Evolutionary conservation across 2,329 filamentous ascomycete genomes (phyloP).

Genomic region (Alternaria consortialis): DNA sequence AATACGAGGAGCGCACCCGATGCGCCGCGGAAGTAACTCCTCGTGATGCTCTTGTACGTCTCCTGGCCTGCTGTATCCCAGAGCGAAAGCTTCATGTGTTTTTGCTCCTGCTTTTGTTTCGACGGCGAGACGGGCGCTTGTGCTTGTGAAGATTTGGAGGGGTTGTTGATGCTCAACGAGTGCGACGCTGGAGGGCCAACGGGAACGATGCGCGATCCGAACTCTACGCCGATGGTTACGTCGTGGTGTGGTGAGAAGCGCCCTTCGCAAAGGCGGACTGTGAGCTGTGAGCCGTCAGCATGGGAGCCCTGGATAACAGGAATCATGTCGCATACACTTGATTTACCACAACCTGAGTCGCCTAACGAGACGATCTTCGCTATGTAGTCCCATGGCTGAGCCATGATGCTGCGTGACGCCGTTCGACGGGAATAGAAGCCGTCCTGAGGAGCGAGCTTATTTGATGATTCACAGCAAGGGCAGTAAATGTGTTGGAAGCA

Average conservation of each 20-base stretch:
- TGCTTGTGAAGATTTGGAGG: conserved; percentile 34
- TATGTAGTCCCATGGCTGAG: conserved; percentile 94
- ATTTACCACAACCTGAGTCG: conserved; percentile 96
- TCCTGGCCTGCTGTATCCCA: conserved; percentile 98
- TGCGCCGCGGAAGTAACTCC: conserved; percentile 90
- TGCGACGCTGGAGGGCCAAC: conserved; percentile 82
- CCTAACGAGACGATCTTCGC: conserved; percentile 98
- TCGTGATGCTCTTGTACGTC: conserved; percentile 95
- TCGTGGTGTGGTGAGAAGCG: conserved; percentile 94
- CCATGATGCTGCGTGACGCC: conserved; percentile 46
- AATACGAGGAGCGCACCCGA: conserved; percentile 86
- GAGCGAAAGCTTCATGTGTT: conserved; percentile 91
- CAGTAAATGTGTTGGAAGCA: not conserved
- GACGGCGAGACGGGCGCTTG: conserved; percentile 30
- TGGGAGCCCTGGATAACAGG: not conserved
- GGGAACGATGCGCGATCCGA: conserved; percentile 90
- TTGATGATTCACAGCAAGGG: not conserved
- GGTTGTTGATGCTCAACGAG: conserved; percentile 64
- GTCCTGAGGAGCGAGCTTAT: conserved; percentile 1
- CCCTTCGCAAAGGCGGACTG: conserved; percentile 94
- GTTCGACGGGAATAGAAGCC: conserved; percentile 1
- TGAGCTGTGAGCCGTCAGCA: conserved; percentile 65
- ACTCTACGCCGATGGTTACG: conserved; percentile 96
- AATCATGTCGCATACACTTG: conserved; percentile 60
- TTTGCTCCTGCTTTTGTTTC: conserved; percentile 56